Percentiles rank a stretch among this genome's conserved stretches.
Evolutionary conservation across 2,329 filamentous ascomycete genomes (phyloP).

Genomic region (Neobulgaria alba): DNA sequence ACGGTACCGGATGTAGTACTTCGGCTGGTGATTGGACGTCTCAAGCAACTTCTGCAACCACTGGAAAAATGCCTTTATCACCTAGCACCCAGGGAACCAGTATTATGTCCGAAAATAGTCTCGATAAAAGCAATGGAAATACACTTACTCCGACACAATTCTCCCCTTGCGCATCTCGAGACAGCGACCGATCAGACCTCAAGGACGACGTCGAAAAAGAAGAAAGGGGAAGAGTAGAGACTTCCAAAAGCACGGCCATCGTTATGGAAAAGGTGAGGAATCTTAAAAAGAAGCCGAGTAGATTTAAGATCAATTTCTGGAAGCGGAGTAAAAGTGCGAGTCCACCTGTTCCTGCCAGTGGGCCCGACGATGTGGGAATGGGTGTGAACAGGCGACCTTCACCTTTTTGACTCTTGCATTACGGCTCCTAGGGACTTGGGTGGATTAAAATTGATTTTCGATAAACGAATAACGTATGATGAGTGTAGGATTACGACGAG

Average conservation of each 20-base stretch:
- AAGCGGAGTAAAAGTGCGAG: slow-evolving; percentile 25
- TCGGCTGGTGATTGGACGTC: slow-evolving; percentile 52
- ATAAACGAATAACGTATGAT: no score
- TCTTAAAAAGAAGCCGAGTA: slow-evolving; percentile 53
- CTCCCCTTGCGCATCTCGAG: neutral
- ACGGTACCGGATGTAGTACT: slow-evolving; percentile 41
- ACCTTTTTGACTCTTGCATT: no score
- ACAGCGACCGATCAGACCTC: neutral
- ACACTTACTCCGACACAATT: slow-evolving; percentile 5
- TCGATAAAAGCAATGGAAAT: neutral
- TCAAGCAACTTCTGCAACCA: slow-evolving; percentile 54
- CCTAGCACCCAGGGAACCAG: slow-evolving; percentile 59
- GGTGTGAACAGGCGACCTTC: no score
- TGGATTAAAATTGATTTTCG: no score
- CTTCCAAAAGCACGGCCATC: slow-evolving; percentile 33
- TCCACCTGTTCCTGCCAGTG: slow-evolving; percentile 11
- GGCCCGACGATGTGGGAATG: no score
- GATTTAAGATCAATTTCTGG: slow-evolving; percentile 50
- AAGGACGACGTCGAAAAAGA: slow-evolving; percentile 30
- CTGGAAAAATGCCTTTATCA: slow-evolving; percentile 54
- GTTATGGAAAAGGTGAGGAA: slow-evolving; percentile 40
- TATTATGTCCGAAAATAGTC: slow-evolving; percentile 43
- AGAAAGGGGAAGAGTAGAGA: slow-evolving; percentile 13
- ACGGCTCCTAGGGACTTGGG: no score
- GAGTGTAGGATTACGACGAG: neutral